A percentile compares a stretch with the other conserved stretches of the same genome.
phyloP scores from a whole-genome alignment of 768 basidiomycete species.

The Daedaleopsis nitida region DNA sequence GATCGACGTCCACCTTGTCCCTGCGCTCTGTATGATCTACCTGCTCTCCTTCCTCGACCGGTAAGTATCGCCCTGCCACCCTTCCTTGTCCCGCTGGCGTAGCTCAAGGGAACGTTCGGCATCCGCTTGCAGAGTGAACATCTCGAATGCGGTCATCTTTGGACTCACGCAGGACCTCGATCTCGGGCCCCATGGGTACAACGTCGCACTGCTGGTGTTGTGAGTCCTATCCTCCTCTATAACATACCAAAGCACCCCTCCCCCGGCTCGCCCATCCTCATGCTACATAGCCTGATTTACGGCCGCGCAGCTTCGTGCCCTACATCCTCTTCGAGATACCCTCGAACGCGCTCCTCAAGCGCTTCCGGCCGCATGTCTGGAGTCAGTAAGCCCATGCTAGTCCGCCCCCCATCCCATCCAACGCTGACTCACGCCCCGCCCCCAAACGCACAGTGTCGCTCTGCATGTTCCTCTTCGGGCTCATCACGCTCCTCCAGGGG shows the following conservation, averaged over 20 bases:
- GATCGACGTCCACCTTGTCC: conserved; percentile 39
- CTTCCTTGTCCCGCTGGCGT: no score
- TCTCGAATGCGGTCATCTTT: conserved; percentile 33
- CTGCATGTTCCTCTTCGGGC: conserved; percentile 40
- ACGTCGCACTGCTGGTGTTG: conserved; percentile 34
- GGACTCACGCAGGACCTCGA: conserved; percentile 33
- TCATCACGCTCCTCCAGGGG: conserved; percentile 37
- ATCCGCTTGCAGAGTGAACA: conserved; percentile 27
- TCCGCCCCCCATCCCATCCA: not conserved
- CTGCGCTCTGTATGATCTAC: conserved; percentile 44
- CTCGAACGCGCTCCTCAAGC: conserved; percentile 35
- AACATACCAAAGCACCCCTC: not conserved
- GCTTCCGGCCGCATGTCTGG: conserved; percentile 39
- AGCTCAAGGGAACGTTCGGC: no score
- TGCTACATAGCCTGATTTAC: conserved; percentile 27
- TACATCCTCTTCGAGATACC: conserved; percentile 40
- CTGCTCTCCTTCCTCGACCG: conserved; percentile 44
- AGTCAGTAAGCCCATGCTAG: conserved; percentile 20
- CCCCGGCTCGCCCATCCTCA: not conserved
- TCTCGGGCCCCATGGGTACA: conserved; percentile 30
- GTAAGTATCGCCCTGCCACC: conserved; percentile 7
- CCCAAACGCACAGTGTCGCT: conserved; percentile 27
- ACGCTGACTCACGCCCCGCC: not conserved
- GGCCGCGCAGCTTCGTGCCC: conserved; percentile 33
- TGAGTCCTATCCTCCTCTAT: conserved; percentile 10